A percentile compares a stretch with the other conserved stretches of the same genome.
Evolutionary conservation across 75 land plant genomes (phyloP).

Genomic region (Pinus taeda): DNA sequence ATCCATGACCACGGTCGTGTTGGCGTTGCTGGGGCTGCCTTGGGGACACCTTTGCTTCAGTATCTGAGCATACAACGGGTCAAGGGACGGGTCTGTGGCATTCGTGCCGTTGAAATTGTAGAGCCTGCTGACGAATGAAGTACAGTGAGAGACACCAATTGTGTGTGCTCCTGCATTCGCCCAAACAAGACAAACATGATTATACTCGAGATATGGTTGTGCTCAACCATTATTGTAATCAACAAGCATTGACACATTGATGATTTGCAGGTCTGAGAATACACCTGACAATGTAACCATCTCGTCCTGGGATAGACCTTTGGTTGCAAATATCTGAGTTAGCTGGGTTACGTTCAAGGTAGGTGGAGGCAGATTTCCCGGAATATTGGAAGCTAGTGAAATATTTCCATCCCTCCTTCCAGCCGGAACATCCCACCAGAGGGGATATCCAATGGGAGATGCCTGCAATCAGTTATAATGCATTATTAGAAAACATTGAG

Average conservation of each 20-base stretch:
- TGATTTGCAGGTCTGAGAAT: background rate
- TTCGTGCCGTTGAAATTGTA: constrained; percentile 35
- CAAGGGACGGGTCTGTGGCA: constrained; percentile 20
- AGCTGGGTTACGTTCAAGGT: constrained; percentile 32
- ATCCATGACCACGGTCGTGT: constrained; percentile 14
- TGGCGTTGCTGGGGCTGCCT: no score
- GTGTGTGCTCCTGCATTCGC: constrained; percentile 55
- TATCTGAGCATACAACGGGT: background rate
- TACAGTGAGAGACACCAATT: constrained; percentile 63
- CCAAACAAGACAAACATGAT: no score
- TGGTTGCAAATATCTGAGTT: constrained; percentile 43
- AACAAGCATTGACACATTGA: background rate
- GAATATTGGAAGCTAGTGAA: constrained; percentile 37
- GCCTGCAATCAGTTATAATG: no score
- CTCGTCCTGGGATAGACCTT: constrained; percentile 71
- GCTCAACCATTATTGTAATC: no score
- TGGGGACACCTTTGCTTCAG: constrained; percentile 20
- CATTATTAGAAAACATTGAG: no score
- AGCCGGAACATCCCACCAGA: constrained; percentile 44
- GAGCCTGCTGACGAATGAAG: constrained; percentile 39
- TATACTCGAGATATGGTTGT: no score
- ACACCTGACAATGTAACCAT: constrained; percentile 76
- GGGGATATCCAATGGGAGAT: background rate
- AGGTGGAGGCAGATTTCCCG: constrained; percentile 47
- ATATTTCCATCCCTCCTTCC: constrained; percentile 73